A percentile compares a stretch with the other conserved stretches of the same genome.
These are phyloP conservation scores for Pseudopyricularia cyperi DNA, from an alignment of 2,329 filamentous ascomycete species.

Conservation along the genomic window DNA sequence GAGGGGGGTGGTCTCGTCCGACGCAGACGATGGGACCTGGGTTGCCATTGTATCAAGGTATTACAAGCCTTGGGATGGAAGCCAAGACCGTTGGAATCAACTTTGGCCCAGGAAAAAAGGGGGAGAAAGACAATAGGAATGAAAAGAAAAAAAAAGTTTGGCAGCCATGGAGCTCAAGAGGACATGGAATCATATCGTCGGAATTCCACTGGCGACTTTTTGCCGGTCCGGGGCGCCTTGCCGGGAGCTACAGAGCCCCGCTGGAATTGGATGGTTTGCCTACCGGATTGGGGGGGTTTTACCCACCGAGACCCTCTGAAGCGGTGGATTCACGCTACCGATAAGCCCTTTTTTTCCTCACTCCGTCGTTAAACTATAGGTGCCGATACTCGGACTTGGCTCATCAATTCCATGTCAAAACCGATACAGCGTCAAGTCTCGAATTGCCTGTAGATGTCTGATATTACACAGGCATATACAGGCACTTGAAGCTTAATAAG, in stretches of 20 bases:
- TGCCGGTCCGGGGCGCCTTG: too few relatives aligned
- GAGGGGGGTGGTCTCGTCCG: constrained; percentile 1
- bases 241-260: background rate
- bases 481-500: too few relatives aligned
- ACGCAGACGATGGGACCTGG: background rate
- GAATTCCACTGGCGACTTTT: too few relatives aligned
- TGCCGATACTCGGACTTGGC: background rate
- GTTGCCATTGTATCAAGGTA: background rate
- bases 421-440: too few relatives aligned
- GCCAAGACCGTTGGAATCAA: background rate
- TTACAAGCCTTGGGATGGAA: background rate
- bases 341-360: background rate
- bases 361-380: background rate
- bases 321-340: background rate
- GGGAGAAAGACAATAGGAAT: background rate
- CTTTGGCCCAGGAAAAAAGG: background rate
- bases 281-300: background rate
- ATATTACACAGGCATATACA: too few relatives aligned
- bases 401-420: too few relatives aligned
- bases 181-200: background rate
- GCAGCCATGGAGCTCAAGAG: too few relatives aligned
- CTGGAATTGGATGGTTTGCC: constrained; percentile 1
- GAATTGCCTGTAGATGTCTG: too few relatives aligned
- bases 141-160: background rate
- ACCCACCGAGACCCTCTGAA: background rate